Conservation (phyloP, 768 basidiomycete genomes). For the Pleurotus sapidus region DNA sequence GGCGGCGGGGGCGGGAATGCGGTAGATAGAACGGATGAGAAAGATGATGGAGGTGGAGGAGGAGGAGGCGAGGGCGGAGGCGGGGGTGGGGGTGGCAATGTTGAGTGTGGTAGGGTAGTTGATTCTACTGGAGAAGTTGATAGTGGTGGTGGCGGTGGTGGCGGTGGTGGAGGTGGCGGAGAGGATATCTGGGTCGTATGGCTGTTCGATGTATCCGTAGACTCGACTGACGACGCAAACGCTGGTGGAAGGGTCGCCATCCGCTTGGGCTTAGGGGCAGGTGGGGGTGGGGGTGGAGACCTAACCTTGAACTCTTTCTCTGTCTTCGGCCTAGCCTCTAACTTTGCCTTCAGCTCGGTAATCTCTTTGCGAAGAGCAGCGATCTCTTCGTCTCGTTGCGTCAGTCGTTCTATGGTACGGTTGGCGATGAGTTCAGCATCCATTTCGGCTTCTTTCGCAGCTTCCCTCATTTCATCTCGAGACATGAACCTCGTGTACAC, state of each 20-base stretch:
- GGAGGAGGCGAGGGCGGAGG: slow-evolving; percentile 12
- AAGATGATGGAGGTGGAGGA: slow-evolving; percentile 12
- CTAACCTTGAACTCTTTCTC: slow-evolving; percentile 74
- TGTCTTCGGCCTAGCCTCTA: slow-evolving; percentile 50
- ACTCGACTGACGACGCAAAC: background rate
- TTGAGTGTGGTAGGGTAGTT: no score
- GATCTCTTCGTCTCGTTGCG: slow-evolving; percentile 69
- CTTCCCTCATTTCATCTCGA: slow-evolving; percentile 49
- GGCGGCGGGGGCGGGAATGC: slow-evolving; percentile 20
- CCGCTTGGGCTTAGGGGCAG: slow-evolving; percentile 34
- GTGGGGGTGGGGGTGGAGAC: slow-evolving; percentile 61
- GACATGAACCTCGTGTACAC: slow-evolving; percentile 78
- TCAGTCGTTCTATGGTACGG: slow-evolving; percentile 67
- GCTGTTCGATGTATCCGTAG: background rate
- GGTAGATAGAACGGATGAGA: slow-evolving; percentile 27
- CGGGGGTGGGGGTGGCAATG: slow-evolving; percentile 12
- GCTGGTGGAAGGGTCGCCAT: slow-evolving; percentile 12
- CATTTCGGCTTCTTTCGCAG: slow-evolving; percentile 43
- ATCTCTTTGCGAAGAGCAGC: slow-evolving; percentile 46
- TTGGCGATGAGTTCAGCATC: slow-evolving; percentile 70
- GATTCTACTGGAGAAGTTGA: slow-evolving; percentile 1
- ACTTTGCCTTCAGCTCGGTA: slow-evolving; percentile 44
- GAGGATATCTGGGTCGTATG: slow-evolving; percentile 8
- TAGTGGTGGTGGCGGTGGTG: no score
- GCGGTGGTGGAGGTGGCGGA: slow-evolving; percentile 2